These are phyloP conservation scores for Spergularia bocconei DNA, from an alignment of 148 eudicot genomes.

Conservation along the genomic window DNA sequence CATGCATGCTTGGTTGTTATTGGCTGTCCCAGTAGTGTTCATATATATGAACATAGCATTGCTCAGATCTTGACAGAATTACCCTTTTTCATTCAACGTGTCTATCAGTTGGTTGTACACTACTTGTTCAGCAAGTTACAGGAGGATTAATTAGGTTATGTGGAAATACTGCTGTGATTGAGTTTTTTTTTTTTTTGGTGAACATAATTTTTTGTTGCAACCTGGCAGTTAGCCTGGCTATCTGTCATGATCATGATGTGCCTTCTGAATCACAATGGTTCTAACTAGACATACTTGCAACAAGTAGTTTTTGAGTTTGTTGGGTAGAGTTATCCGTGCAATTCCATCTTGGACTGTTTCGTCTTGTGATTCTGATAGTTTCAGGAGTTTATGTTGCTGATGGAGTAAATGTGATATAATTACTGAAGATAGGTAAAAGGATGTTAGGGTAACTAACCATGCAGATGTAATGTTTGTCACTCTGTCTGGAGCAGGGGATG, in stretches of 20 bases:
- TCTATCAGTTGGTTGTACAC: background rate
- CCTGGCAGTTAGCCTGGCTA: background rate
- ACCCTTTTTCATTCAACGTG: background rate
- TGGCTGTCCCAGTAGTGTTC: background rate
- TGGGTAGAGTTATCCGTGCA: background rate
- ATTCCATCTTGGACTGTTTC: background rate
- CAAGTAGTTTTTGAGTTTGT: background rate
- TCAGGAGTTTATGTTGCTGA: background rate
- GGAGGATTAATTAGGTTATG: background rate
- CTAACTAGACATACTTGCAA: background rate
- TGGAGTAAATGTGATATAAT: background rate
- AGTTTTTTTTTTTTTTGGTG: background rate
- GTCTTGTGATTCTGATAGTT: conserved; percentile 3
- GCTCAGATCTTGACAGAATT: background rate
- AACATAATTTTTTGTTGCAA: conserved; percentile 7
- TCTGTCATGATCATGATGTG: background rate
- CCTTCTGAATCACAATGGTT: background rate
- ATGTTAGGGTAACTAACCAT: conserved; percentile 3
- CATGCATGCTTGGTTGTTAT: background rate
- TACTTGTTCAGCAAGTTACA: background rate
- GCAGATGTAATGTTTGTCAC: background rate
- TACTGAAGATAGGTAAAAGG: background rate
- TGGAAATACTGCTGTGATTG: background rate
- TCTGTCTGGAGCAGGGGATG: background rate
- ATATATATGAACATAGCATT: background rate